phyloP scores from a whole-genome alignment of 768 basidiomycete genomes.

The Boletus sensibilis region DNA sequence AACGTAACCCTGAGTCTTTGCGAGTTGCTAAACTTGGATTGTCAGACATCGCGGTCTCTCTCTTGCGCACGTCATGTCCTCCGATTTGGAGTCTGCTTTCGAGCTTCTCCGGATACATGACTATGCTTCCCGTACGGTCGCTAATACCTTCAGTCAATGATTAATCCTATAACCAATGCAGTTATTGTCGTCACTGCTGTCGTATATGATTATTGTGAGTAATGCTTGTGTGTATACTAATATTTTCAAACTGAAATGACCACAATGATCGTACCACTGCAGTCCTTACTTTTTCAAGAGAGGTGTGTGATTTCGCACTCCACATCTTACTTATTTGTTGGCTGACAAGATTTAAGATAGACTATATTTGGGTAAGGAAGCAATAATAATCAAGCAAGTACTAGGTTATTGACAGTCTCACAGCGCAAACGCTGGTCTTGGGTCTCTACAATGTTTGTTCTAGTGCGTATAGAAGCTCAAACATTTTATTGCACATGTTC shows the following conservation, averaged over 20 bases:
- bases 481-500: background rate
- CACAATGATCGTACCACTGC: background rate
- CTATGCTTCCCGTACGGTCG: background rate
- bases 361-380: conserved; percentile 12
- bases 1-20: too few relatives aligned
- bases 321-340: too few relatives aligned
- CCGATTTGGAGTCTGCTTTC: background rate
- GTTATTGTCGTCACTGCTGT: background rate
- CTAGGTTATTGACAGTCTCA: background rate
- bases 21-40: too few relatives aligned
- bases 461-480: background rate
- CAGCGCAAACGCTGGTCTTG: conserved; percentile 4
- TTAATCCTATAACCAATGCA: background rate
- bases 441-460: conserved; percentile 5
- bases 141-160: background rate
- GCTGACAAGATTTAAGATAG: background rate
- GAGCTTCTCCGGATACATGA: background rate
- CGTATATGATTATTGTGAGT: conserved; percentile 13
- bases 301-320: background rate
- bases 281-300: conserved; percentile 5
- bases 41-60: too few relatives aligned
- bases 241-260: background rate
- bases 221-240: too few relatives aligned
- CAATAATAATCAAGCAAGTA: background rate
- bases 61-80: background rate